phyloP scores from a whole-genome alignment of 345 rosid species.

The Rhodamnia argentea region DNA sequence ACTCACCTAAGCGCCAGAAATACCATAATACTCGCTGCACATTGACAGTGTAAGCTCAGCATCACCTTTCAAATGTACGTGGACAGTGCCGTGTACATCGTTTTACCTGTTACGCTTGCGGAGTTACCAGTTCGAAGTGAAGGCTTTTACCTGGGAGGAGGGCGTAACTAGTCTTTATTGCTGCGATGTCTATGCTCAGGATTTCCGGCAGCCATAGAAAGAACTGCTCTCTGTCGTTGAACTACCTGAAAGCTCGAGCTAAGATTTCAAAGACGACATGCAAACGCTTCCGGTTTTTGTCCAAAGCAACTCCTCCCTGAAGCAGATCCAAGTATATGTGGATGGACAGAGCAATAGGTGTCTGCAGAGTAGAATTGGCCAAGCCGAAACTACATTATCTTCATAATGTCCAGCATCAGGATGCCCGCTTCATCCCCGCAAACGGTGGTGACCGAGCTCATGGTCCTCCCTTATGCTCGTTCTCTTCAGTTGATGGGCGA shows the following conservation, averaged over 20 bases:
- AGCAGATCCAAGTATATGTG: conserved; percentile 26
- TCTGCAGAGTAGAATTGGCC: conserved; percentile 11
- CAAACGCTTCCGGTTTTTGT: conserved; percentile 51
- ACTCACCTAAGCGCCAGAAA: conserved; percentile 21
- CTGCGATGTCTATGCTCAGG: conserved; percentile 23
- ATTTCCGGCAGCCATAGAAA: conserved; percentile 46
- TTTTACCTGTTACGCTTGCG: conserved; percentile 2
- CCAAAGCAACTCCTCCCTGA: conserved; percentile 45
- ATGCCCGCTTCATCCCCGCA: conserved; percentile 76
- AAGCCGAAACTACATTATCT: conserved; percentile 48
- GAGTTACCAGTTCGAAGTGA: conserved; percentile 63
- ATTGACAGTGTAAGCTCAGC: conserved; percentile 55
- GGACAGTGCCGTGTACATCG: conserved; percentile 15
- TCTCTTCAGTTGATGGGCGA: conserved; percentile 58
- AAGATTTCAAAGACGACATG: conserved; percentile 14
- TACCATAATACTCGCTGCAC: conserved; percentile 49
- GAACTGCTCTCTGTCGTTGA: conserved; percentile 67
- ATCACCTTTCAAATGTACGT: conserved; percentile 63
- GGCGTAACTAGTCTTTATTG: conserved; percentile 8
- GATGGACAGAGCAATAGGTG: conserved; percentile 7
- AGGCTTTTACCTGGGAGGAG: conserved; percentile 47
- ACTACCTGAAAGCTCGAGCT: conserved; percentile 38
- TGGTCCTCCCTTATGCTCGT: conserved; percentile 72
- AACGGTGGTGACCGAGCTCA: conserved; percentile 62
- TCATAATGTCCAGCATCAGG: conserved; percentile 52